Percentiles rank a stretch among this genome's conserved stretches.
phyloP scores from a whole-genome alignment of 1,284 basidiomycete genomes.

The Clitocybe nebularis region DNA sequence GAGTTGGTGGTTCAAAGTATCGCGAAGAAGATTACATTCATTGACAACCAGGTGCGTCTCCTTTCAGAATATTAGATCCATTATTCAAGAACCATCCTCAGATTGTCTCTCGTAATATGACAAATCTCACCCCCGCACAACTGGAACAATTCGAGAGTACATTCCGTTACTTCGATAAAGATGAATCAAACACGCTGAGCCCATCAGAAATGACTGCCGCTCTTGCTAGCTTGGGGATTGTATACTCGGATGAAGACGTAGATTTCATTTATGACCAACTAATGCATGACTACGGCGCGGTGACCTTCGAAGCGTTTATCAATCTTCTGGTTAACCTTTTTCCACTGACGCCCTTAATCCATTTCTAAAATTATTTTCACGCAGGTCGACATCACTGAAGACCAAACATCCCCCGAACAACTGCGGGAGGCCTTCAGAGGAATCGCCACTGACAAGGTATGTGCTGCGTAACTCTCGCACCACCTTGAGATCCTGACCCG shows the following conservation, averaged over 20 bases:
- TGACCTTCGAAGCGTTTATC: constrained; percentile 94
- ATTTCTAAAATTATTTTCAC: constrained; percentile 9
- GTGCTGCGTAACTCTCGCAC: constrained; percentile 15
- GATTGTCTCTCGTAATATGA: constrained; percentile 91
- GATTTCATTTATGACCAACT: constrained; percentile 83
- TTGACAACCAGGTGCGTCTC: constrained; percentile 84
- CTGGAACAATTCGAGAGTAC: constrained; percentile 97
- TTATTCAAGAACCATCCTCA: constrained; percentile 27
- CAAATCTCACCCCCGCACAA: constrained; percentile 92
- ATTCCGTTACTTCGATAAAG: constrained; percentile 96
- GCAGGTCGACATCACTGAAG: constrained; percentile 93
- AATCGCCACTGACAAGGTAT: constrained; percentile 86
- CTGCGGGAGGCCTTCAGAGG: constrained; percentile 92
- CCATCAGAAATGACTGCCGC: constrained; percentile 89
- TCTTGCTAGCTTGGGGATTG: constrained; percentile 90
- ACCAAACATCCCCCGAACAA: constrained; percentile 91
- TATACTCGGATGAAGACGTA: constrained; percentile 90
- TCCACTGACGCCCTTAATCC: neutral
- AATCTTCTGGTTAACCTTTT: constrained; percentile 71
- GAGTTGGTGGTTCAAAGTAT: constrained; percentile 80
- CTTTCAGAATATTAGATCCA: constrained; percentile 2
- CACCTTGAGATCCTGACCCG: constrained; percentile 10
- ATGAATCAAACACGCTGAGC: constrained; percentile 85
- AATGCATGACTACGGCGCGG: constrained; percentile 80
- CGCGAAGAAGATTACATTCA: constrained; percentile 88